Evolutionary conservation across 177 flowering plant species (phyloP), one percentile per base, ranked within the genome.

Genomic region (Telopea speciosissima): DNA sequence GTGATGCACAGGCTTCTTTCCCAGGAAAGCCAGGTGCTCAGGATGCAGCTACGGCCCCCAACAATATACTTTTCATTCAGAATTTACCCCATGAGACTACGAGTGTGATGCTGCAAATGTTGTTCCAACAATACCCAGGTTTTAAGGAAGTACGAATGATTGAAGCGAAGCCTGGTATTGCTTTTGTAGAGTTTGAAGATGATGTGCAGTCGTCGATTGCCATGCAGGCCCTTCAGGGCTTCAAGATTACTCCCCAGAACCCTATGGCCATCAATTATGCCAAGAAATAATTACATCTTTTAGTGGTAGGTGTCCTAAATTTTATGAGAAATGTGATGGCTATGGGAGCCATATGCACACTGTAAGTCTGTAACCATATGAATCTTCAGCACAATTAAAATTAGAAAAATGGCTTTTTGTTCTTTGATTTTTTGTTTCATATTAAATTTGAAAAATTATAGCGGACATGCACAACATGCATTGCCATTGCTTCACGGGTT

Each of bases 101-200:
- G 3, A 85, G 90, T 67, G 73, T 77, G 85, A 93, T 91, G 93
- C 83, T 96, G 80, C 85, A 89, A 74, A 8, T 90, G 80, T 90
- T 96, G 33, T 96, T 96, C 85, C 80, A 84, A 70, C 97, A 93
- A 54, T 96, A 87, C 74, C 95, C 97, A 13, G 99, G 98, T 45
- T 93, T 91, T 72, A 90, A 77, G 72, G 99, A 95, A 82, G 93
- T 95, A 17, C 76, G 98, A 60, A 85, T 93, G 89, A 81, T 91
- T n/a, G 94, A 90, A 72, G 95, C 99, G 56, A 96, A 90, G 85
- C 99, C 99, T 22, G 98, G 98, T 16, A 93, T 96, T 74, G 96
- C 98, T 25, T 96, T 93, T 77, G 97, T 96, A 24, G 99, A 96
- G 74, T 96, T 81, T 80, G 98, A 83, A 66, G 92, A 93, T 72